Evolutionary conservation across 805 yeast genomes (phyloP).

Genomic region (Saccharomycopsis amapae): DNA sequence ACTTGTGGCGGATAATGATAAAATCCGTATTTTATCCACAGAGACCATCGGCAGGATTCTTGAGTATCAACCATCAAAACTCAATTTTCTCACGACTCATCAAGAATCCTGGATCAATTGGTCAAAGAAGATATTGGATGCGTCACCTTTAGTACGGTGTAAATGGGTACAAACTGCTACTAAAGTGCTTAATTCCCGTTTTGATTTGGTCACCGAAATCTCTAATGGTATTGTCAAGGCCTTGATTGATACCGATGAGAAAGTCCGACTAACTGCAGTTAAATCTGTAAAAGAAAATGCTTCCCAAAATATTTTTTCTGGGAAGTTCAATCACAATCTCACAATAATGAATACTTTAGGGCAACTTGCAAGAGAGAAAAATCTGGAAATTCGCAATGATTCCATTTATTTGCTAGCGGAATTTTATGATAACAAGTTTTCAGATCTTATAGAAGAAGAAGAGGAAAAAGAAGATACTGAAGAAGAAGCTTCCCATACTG

Average conservation of each 20-base stretch:
- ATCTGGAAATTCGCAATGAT: slow-evolving; percentile 52
- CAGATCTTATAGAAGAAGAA: slow-evolving; percentile 25
- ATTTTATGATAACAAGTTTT: slow-evolving; percentile 36
- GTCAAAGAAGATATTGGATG: slow-evolving; percentile 70
- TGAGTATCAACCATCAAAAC: slow-evolving; percentile 37
- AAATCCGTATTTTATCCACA: slow-evolving; percentile 61
- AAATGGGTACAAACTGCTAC: slow-evolving; percentile 63
- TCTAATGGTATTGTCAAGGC: slow-evolving; percentile 57
- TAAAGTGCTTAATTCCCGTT: slow-evolving; percentile 37
- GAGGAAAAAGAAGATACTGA: slow-evolving; percentile 12
- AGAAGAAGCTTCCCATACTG: too few relatives aligned
- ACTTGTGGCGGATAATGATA: slow-evolving; percentile 60
- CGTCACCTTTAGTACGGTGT: slow-evolving; percentile 53
- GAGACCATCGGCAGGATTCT: slow-evolving; percentile 65
- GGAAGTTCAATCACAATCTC: slow-evolving; percentile 35
- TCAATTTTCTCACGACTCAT: slow-evolving; percentile 53
- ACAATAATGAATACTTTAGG: slow-evolving; percentile 47
- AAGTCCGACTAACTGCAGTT: slow-evolving; percentile 60
- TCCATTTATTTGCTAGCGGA: slow-evolving; percentile 49
- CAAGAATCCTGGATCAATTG: slow-evolving; percentile 59
- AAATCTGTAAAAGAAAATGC: slow-evolving; percentile 42
- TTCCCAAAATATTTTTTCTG: slow-evolving; percentile 36
- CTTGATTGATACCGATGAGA: slow-evolving; percentile 67
- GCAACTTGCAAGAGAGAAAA: slow-evolving; percentile 66
- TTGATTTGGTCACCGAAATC: slow-evolving; percentile 43